Percentiles rank a stretch among this genome's conserved stretches.
phyloP scores from a whole-genome alignment of 140 eudicot genomes.

The Ambrosia hybrid region DNA sequence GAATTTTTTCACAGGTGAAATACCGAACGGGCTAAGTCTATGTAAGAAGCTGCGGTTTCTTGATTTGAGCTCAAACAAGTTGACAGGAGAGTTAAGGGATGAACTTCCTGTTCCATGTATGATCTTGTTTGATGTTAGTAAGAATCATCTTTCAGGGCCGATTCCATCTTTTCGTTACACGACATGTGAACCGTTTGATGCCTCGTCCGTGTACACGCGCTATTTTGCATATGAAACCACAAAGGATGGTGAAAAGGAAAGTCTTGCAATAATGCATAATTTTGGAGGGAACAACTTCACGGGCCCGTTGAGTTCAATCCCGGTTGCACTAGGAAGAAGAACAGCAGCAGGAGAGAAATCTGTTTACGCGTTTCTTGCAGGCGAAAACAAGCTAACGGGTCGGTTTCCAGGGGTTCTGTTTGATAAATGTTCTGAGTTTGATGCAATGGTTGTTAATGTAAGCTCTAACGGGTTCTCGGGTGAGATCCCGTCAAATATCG shows the following conservation, averaged over 20 bases:
- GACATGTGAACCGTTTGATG: conserved; percentile 45
- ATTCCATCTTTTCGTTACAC: conserved; percentile 45
- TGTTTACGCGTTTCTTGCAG: no score
- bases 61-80: conserved; percentile 73
- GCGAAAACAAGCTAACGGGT: no score
- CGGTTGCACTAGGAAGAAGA: no score
- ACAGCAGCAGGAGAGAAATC: no score
- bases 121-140: conserved; percentile 67
- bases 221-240: conserved; percentile 38
- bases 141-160: conserved; percentile 56
- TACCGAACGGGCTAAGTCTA: conserved; percentile 34
- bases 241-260: conserved; percentile 25
- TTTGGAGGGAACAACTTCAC: no score
- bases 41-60: conserved; percentile 68
- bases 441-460: no score
- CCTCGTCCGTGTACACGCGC: conserved; percentile 36
- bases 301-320: no score
- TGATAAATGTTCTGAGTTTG: no score
- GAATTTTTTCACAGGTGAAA: conserved; percentile 47
- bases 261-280: conserved; percentile 14
- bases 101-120: conserved; percentile 67
- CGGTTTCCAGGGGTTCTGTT: no score
- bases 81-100: conserved; percentile 53
- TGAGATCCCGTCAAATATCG: no score
- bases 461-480: no score